Percentiles rank a stretch among this genome's conserved stretches.
Conservation (phyloP, 192 early-diverging fungal genomes). For the Mortierella claussenii region DNA sequence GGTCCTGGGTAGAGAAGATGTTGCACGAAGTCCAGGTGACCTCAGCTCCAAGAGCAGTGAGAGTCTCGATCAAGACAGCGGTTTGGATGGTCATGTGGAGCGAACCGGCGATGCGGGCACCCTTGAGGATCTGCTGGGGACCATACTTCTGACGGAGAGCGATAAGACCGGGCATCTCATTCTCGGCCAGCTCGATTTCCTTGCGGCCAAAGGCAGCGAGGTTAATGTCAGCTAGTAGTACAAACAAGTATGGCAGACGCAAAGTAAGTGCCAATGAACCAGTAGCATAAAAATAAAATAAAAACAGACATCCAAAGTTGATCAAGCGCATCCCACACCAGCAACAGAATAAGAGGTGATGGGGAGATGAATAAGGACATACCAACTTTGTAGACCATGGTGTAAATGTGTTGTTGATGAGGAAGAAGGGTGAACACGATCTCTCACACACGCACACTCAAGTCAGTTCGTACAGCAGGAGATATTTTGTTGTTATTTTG, state of each 20-base stretch:
- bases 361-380: too few species aligned
- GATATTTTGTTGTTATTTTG: neutral
- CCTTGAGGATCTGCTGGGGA: conserved; percentile 86
- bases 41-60: conserved; percentile 93
- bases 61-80: conserved; percentile 97
- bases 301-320: too few species aligned
- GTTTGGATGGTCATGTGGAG: conserved; percentile 99
- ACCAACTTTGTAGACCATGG: conserved; percentile 50
- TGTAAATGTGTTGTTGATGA: conserved; percentile 16
- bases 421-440: neutral
- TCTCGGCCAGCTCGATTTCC: conserved; percentile 94
- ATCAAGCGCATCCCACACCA: too few species aligned
- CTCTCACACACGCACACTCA: neutral
- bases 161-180: conserved; percentile 99
- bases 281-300: neutral
- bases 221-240: conserved; percentile 22
- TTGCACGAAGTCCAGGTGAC: conserved; percentile 76
- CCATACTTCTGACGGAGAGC: conserved; percentile 93
- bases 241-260: neutral
- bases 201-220: conserved; percentile 95
- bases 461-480: neutral
- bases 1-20: conserved; percentile 98
- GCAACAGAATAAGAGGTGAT: too few species aligned
- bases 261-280: neutral
- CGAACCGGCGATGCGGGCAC: conserved; percentile 97